Evolutionary conservation across 495 filamentous ascomycete species (phyloP).

Genomic region (Annulohypoxylon moriforme): DNA sequence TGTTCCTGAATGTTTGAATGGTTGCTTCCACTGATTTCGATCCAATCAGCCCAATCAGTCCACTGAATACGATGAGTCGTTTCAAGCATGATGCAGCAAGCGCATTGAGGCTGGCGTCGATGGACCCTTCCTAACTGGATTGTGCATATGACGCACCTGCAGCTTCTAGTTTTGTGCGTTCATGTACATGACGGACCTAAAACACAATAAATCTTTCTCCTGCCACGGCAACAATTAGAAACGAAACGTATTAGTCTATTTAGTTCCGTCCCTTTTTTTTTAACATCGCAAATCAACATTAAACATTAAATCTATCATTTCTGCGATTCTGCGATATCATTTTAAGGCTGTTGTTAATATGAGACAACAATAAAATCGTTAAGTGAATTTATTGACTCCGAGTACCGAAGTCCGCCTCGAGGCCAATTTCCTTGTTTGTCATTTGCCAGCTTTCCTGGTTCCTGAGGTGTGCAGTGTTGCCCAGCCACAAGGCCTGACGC

Average conservation of each 20-base stretch:
- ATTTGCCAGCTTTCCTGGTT: constrained; percentile 8
- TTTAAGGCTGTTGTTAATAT: constrained; percentile 2
- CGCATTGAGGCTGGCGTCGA: constrained; percentile 30
- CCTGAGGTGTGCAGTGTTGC: constrained; percentile 21
- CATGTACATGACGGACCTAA: constrained; percentile 15
- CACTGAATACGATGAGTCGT: constrained; percentile 24
- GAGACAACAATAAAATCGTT: constrained; percentile 20
- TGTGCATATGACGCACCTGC: constrained; percentile 37
- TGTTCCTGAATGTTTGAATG: constrained; percentile 20
- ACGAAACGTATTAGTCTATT: neutral
- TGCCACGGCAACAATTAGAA: constrained; percentile 12
- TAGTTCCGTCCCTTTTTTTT: constrained; percentile 19
- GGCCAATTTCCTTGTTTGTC: constrained; percentile 33
- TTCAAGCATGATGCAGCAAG: constrained; percentile 33
- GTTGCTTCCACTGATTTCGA: constrained; percentile 7
- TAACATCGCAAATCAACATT: constrained; percentile 1
- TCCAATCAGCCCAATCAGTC: neutral
- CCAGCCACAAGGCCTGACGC: constrained; percentile 47
- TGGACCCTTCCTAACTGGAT: constrained; percentile 21
- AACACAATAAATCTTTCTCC: constrained; percentile 22
- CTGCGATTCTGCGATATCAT: neutral
- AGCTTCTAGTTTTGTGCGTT: constrained; percentile 38
- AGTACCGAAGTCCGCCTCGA: constrained; percentile 12
- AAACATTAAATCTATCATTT: constrained; percentile 7
- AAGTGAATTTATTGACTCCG: neutral